phyloP scores from a whole-genome alignment of 1,139 yeast species.

The Diutina siamensis region DNA sequence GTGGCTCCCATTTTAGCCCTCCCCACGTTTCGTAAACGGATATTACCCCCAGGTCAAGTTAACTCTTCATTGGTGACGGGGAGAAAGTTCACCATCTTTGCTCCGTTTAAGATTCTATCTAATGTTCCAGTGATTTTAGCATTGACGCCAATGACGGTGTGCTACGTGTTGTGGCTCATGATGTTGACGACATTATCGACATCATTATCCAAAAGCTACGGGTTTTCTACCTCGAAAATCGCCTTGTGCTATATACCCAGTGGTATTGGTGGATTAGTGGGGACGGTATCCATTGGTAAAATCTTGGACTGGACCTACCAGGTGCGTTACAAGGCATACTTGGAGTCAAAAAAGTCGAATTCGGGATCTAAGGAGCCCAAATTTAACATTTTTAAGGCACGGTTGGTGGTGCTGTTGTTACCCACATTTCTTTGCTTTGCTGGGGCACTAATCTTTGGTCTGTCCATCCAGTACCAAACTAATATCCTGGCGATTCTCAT shows the following conservation, averaged over 20 bases:
- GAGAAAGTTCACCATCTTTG: constrained; percentile 24
- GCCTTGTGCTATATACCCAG: constrained; percentile 56
- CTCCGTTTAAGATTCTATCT: constrained; percentile 31
- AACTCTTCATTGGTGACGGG: constrained; percentile 15
- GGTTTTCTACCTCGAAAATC: constrained; percentile 38
- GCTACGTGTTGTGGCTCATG: constrained; percentile 62
- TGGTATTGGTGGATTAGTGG: constrained; percentile 46
- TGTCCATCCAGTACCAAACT: neutral
- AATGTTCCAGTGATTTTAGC: constrained; percentile 18
- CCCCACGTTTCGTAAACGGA: neutral
- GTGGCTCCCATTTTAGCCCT: constrained; percentile 7
- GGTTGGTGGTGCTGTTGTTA: neutral
- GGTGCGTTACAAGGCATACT: constrained; percentile 11
- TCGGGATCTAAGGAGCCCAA: constrained; percentile 21
- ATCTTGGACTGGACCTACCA: constrained; percentile 34
- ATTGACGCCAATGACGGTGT: constrained; percentile 43
- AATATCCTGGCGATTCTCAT: constrained; percentile 7
- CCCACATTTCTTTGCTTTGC: neutral
- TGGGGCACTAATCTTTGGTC: neutral
- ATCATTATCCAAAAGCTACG: constrained; percentile 34
- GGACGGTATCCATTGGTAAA: constrained; percentile 38
- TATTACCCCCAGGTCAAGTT: neutral
- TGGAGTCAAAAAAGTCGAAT: constrained; percentile 30
- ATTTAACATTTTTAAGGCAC: neutral
- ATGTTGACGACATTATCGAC: constrained; percentile 55